phyloP scores from a whole-genome alignment of 208 protist species.

The Trypanosoma cruzi region DNA sequence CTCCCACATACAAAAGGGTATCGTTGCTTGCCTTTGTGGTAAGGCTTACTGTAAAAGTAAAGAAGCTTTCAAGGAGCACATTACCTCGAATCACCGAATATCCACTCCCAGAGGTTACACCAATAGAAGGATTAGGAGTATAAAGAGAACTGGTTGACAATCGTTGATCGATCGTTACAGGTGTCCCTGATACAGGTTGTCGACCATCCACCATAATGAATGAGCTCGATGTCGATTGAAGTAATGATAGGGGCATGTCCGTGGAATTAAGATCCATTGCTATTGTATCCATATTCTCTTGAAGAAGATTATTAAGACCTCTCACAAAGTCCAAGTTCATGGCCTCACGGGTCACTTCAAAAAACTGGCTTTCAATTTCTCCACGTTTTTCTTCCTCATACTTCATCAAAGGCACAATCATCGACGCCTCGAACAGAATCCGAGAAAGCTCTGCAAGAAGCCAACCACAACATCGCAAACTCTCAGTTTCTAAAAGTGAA shows the following conservation, averaged over 20 bases:
- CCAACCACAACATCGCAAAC: constrained; percentile 51
- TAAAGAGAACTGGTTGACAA: constrained; percentile 69
- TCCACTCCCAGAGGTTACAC: constrained; percentile 47
- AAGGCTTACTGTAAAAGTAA: constrained; percentile 75
- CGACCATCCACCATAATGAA: constrained; percentile 10
- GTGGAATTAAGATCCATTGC: neutral
- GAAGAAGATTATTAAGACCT: constrained; percentile 28
- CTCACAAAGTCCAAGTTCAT: constrained; percentile 53
- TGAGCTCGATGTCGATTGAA: constrained; percentile 27
- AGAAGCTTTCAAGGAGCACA: constrained; percentile 50
- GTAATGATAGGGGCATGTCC: neutral
- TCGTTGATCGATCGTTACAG: constrained; percentile 61
- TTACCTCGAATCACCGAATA: constrained; percentile 69
- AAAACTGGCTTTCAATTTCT: constrained; percentile 53
- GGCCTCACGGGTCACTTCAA: constrained; percentile 31
- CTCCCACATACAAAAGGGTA: constrained; percentile 75
- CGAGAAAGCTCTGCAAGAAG: constrained; percentile 58
- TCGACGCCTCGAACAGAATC: constrained; percentile 62
- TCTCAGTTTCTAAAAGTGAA: constrained; percentile 41
- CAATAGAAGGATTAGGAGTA: constrained; percentile 76
- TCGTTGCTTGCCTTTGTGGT: constrained; percentile 41
- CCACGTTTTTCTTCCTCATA: constrained; percentile 52
- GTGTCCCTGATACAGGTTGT: constrained; percentile 17
- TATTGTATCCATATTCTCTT: neutral
- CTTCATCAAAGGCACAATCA: constrained; percentile 62